Base-by-base conservation (phyloP, 257 asterid species). In the Lavandula angustifolia region DNA sequence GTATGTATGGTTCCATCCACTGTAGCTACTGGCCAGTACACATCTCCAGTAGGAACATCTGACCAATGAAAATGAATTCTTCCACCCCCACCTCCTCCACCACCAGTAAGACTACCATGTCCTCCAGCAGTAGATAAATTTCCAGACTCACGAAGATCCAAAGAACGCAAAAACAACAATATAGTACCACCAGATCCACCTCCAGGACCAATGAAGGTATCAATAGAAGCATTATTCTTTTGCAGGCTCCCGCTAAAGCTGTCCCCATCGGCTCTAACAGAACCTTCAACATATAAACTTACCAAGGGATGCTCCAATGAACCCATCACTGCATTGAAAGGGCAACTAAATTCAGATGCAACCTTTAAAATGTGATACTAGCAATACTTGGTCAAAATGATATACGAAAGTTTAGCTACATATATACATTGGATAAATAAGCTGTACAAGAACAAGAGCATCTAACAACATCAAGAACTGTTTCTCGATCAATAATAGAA, bases 111-210 rank as follows among this genome's bases (percentile, higher is more conserved):
- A 71, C 91, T 83, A 71, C 95, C 94, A 55, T 74, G 69, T 60
- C 99, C 99, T 38, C 99, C 99, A 68, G 67, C 73, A 73, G 89
- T 88, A 62, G 98, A 87, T 62, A 94, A 70, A 73, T 53, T 74
- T 56, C 92, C 95, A 72, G 88, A 75, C 32, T 67, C 81, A 59
- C 82, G 78, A 62, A 94, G 84, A 67, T 69, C 43, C 67, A 94
- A 77, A 73, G 73, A 47, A 41, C 62, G 87, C 83, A 91, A 71
- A 78, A 88, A 94, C 67, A 90, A 68, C 84, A 90, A 82, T 75
- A 94, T 82, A 58, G 95, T 81, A 74, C 99, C 99, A 64, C 99
- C 99, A 68, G 99, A 94, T 68, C 99, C 99, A 79, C 99, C 99
- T 40, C 99, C 99, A 41, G 89, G 92, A 62, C 89, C 87, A 63